phyloP scores from a whole-genome alignment of 2,329 filamentous ascomycete genomes.

The Penicillium sp. region DNA sequence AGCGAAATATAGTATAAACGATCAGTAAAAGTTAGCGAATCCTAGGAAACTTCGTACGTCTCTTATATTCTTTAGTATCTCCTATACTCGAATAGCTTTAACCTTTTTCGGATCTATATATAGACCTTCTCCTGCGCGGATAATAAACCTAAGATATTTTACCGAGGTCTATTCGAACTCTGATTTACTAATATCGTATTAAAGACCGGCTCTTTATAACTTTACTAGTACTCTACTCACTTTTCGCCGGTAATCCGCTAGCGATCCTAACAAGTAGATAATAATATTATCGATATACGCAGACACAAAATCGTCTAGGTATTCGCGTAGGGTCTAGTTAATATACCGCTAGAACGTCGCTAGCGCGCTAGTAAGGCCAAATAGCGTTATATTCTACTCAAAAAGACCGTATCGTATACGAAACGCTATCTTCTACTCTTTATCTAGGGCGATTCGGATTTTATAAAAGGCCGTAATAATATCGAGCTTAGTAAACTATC shows the following conservation, averaged over 20 bases:
- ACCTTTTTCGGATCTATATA: slow-evolving; percentile 15
- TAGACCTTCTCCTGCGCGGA: slow-evolving; percentile 8
- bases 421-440: slow-evolving; percentile 32
- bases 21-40: slow-evolving; percentile 3
- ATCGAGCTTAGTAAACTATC: slow-evolving; percentile 11
- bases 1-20: neutral
- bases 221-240: slow-evolving; percentile 3
- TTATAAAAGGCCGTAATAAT: slow-evolving; percentile 14
- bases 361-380: slow-evolving; percentile 17
- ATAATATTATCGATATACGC: slow-evolving; percentile 16
- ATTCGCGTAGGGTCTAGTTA: slow-evolving; percentile 4
- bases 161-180: slow-evolving; percentile 7
- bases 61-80: neutral
- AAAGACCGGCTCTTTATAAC: slow-evolving; percentile 2
- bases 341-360: slow-evolving; percentile 15
- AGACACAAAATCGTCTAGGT: slow-evolving; percentile 7
- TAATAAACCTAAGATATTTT: slow-evolving; percentile 14
- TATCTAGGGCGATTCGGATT: slow-evolving; percentile 16
- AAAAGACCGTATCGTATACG: slow-evolving; percentile 20
- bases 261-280: slow-evolving; percentile 6
- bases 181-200: slow-evolving; percentile 8
- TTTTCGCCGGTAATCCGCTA: slow-evolving; percentile 1
- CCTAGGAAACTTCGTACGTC: slow-evolving; percentile 1
- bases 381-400: slow-evolving; percentile 21
- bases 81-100: slow-evolving; percentile 6